Conservation (phyloP, 1,284 basidiomycete genomes). For the Puccinia novopanici region DNA sequence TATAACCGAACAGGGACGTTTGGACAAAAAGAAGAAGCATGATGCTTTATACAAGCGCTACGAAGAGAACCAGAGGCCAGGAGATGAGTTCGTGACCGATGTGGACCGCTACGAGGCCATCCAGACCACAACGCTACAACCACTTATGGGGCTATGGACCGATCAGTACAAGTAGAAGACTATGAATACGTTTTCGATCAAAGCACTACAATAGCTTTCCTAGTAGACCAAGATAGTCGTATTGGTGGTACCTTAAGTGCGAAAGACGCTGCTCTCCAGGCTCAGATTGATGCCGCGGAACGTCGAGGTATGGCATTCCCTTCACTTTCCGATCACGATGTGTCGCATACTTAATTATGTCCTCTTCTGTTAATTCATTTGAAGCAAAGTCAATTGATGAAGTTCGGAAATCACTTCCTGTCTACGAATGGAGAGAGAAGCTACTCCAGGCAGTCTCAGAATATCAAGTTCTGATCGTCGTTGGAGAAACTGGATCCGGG, state of each 20-base stretch:
- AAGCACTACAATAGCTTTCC: slow-evolving; percentile 91
- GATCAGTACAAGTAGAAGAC: slow-evolving; percentile 72
- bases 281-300: slow-evolving; percentile 89
- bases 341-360: not conserved
- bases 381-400: slow-evolving; percentile 85
- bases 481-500: slow-evolving; percentile 73
- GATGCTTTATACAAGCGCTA: slow-evolving; percentile 91
- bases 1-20: slow-evolving; percentile 96
- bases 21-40: slow-evolving; percentile 94
- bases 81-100: slow-evolving; percentile 89
- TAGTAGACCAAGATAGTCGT: slow-evolving; percentile 67
- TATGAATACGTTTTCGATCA: slow-evolving; percentile 99
- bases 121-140: slow-evolving; percentile 88
- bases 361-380: not conserved
- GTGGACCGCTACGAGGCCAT: slow-evolving; percentile 85
- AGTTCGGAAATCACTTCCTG: slow-evolving; percentile 85
- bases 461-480: slow-evolving; percentile 68
- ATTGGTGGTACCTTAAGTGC: slow-evolving; percentile 68
- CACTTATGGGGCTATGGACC: slow-evolving; percentile 84
- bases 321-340: not conserved
- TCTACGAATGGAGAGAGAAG: slow-evolving; percentile 80
- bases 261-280: slow-evolving; percentile 81
- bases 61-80: slow-evolving; percentile 75
- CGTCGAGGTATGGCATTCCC: slow-evolving; percentile 67
- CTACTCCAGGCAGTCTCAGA: slow-evolving; percentile 84